phyloP scores from a whole-genome alignment of 106 monocot species.

The Allium fistulosum region DNA sequence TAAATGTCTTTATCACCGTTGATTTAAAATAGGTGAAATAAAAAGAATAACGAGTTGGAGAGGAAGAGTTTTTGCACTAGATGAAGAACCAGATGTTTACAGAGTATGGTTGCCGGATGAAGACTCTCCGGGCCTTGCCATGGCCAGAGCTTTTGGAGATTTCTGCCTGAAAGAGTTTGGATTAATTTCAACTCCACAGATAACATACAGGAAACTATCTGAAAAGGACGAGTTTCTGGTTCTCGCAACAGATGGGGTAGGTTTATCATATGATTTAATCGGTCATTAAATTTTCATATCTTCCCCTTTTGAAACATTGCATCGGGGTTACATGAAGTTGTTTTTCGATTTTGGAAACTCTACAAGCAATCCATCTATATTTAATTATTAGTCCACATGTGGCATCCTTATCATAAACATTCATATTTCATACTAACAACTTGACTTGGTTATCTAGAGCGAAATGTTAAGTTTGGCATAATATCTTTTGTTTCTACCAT shows the following conservation, averaged over 20 bases:
- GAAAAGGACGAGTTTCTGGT: slow-evolving; percentile 47
- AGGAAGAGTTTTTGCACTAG: slow-evolving; percentile 43
- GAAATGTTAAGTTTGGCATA: too few relatives aligned
- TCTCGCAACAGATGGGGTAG: slow-evolving; percentile 55
- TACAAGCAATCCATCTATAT: too few relatives aligned
- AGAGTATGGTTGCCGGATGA: slow-evolving; percentile 47
- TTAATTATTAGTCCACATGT: too few relatives aligned
- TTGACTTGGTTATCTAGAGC: too few relatives aligned
- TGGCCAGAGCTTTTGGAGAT: slow-evolving; percentile 53
- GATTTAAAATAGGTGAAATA: slow-evolving; percentile 20
- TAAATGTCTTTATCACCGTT: neutral
- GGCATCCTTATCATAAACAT: too few relatives aligned
- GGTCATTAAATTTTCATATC: too few relatives aligned
- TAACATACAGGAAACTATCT: slow-evolving; percentile 28
- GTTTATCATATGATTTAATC: neutral
- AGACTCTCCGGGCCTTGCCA: slow-evolving; percentile 44
- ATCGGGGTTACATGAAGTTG: too few relatives aligned
- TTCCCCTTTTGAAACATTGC: too few relatives aligned
- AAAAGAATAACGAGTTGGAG: slow-evolving; percentile 39
- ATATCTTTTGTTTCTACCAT: too few relatives aligned
- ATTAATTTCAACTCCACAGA: slow-evolving; percentile 35
- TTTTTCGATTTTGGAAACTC: too few relatives aligned
- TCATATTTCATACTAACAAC: too few relatives aligned
- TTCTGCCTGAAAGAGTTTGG: slow-evolving; percentile 56
- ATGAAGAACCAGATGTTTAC: slow-evolving; percentile 42